These are phyloP conservation scores for Amylostereum areolatum DNA, from an alignment of 1,284 basidiomycete species.

Conservation along the genomic window DNA sequence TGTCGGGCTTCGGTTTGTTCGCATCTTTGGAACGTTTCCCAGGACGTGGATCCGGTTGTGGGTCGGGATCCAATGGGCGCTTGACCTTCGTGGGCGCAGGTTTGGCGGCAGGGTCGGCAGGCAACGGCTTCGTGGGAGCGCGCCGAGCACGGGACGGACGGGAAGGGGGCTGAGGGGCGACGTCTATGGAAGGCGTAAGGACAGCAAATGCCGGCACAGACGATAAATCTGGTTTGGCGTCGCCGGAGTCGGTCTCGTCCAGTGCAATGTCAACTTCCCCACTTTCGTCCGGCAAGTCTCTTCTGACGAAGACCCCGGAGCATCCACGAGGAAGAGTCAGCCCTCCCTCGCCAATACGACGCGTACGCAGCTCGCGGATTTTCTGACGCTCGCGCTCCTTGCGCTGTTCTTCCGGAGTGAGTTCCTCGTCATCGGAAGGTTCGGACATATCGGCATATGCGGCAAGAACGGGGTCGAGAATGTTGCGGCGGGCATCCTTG, in stretches of 20 bases:
- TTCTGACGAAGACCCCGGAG: slow-evolving; percentile 42
- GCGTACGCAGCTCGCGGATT: slow-evolving; percentile 49
- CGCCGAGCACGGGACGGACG: no score
- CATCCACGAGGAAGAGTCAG: slow-evolving; percentile 18
- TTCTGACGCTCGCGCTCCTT: slow-evolving; percentile 44
- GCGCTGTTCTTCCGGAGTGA: slow-evolving; percentile 33
- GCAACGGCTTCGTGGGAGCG: no score
- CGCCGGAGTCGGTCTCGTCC: slow-evolving; percentile 1
- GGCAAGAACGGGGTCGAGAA: slow-evolving; percentile 58
- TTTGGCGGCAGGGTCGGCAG: no score
- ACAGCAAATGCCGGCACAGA: no score
- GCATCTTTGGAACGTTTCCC: background rate
- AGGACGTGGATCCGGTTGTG: slow-evolving; percentile 4
- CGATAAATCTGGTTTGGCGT: no score
- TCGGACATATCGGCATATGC: slow-evolving; percentile 26
- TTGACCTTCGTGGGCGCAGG: slow-evolving; percentile 1
- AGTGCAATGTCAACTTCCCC: slow-evolving; percentile 47
- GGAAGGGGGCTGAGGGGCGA: no score
- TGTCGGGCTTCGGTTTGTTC: slow-evolving; percentile 42
- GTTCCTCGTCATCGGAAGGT: slow-evolving; percentile 33
- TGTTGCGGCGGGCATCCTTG: slow-evolving; percentile 39
- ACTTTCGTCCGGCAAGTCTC: slow-evolving; percentile 54
- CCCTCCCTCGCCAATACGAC: slow-evolving; percentile 33
- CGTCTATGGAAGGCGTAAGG: no score
- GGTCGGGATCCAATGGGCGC: background rate